Evolutionary conservation across 2,329 filamentous ascomycete genomes (phyloP).

Genomic region (Trichophyton simii): DNA sequence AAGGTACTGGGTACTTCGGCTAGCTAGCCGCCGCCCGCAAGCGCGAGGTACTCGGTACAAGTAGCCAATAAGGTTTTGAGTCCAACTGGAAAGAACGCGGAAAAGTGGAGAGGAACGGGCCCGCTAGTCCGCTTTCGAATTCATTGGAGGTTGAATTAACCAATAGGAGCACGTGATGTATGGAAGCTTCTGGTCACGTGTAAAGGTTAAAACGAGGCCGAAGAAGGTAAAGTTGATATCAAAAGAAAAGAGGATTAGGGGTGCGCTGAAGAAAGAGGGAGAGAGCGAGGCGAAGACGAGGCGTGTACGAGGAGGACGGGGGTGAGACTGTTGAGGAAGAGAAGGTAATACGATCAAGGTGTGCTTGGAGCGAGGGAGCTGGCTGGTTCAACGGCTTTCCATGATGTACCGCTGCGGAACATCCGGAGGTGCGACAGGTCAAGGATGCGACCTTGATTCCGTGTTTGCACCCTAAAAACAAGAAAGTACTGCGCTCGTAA

Average conservation of each 20-base stretch:
- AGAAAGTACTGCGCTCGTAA: not conserved
- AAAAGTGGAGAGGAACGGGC: not conserved
- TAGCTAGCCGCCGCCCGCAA: not conserved
- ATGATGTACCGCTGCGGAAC: not conserved
- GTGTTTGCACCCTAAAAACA: not conserved
- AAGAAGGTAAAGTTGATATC: not conserved
- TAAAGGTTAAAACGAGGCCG: not conserved
- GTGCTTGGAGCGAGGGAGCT: not conserved
- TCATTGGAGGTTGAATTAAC: not conserved
- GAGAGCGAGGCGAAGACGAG: not conserved
- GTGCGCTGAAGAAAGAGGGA: not conserved
- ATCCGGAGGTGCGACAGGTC: not conserved
- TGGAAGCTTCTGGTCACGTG: not conserved
- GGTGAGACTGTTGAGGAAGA: not conserved
- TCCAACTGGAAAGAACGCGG: not conserved
- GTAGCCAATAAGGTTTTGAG: not conserved
- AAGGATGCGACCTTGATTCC: not conserved
- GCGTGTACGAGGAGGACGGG: not conserved
- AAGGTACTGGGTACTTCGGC: conserved; percentile 3
- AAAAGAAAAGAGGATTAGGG: not conserved
- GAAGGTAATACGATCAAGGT: not conserved
- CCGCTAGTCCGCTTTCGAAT: not conserved
- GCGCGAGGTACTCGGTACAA: not conserved
- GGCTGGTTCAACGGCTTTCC: not conserved
- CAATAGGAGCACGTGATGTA: not conserved